Base-by-base conservation (phyloP, 2,329 filamentous ascomycete genomes). In the Exserohilum rostratum region DNA sequence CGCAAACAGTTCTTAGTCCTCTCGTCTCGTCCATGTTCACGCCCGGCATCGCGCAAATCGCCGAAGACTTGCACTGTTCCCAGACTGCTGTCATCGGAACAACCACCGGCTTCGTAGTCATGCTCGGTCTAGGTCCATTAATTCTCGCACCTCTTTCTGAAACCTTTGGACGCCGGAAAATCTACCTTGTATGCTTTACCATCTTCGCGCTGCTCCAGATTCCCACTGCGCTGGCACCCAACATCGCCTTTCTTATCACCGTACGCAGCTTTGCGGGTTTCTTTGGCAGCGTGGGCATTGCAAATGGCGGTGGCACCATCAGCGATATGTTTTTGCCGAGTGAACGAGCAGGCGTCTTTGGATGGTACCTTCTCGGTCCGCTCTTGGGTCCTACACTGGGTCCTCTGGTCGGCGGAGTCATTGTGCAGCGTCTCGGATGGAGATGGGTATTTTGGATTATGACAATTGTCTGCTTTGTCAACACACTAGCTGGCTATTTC, bases 251-350 rank as follows among this genome's bases (percentile, higher is more conserved):
- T 58, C 66, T 83, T 12, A 78, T 83, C 34, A 73, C 71, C 1
- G 69, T 81, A 37, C 70, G 80, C 33, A 79, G 78, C 2, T 53
- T 82, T 3, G 64, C 77, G 2, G 80, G 80, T 4, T 82, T 82
- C 66, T 82, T 82, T 61, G 80, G 80, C 1, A 79, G 76, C 57
- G 76, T 83, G 0, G 79, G 78, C 0, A 78, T 82, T 42, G 78
- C 80, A 0, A 82, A 81, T 64, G 81, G 82, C 1, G 81, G 81
- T 6, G 80, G 80, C 1, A 82, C 78, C 0, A 79, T 83, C n/a
- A 75, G 70, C 43, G 81, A 83, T 48, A 82, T 83, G 79, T 83
- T 82, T 50, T 60, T 73, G 20, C 77, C 79, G 0, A 73, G 65
- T 20, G 72, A 81, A 53, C 67, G 81, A 55, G 80, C 79, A 9